Evolutionary conservation across 1,139 yeast genomes (phyloP).

Genomic region (Pichia sp.): DNA sequence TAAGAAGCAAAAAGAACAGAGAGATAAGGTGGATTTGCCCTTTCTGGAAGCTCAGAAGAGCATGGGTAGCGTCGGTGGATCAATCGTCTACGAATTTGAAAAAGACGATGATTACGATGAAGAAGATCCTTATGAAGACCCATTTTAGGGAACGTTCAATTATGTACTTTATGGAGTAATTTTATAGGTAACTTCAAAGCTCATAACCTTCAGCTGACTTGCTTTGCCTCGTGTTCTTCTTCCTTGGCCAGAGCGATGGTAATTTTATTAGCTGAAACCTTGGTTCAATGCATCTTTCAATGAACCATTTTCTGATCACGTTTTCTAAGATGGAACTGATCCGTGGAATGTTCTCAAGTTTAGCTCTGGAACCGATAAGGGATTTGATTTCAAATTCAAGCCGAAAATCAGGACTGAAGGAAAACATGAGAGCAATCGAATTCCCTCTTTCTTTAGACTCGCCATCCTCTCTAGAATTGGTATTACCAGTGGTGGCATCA

Average conservation of each 20-base stretch:
- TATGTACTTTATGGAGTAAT: background rate
- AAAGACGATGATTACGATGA: conserved; percentile 88
- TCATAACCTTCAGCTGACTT: conserved; percentile 5
- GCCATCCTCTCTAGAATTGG: background rate
- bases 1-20: conserved; percentile 65
- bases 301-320: conserved; percentile 80
- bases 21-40: conserved; percentile 83
- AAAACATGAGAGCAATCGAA: conserved; percentile 68
- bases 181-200: background rate
- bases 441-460: conserved; percentile 8
- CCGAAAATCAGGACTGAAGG: conserved; percentile 85
- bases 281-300: conserved; percentile 91
- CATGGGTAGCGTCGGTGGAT: conserved; percentile 68
- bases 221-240: conserved; percentile 54
- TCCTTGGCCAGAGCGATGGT: conserved; percentile 89
- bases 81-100: conserved; percentile 81
- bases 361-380: conserved; percentile 85
- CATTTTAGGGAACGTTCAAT: conserved; percentile 32
- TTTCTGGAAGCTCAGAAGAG: conserved; percentile 77
- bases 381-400: conserved; percentile 83
- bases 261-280: conserved; percentile 75
- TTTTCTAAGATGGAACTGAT: conserved; percentile 79
- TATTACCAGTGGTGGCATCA: background rate
- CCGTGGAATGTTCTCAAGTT: conserved; percentile 89
- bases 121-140: conserved; percentile 96